Conservation (phyloP, 306 rosid genomes). For the Begonia loranthoides region DNA sequence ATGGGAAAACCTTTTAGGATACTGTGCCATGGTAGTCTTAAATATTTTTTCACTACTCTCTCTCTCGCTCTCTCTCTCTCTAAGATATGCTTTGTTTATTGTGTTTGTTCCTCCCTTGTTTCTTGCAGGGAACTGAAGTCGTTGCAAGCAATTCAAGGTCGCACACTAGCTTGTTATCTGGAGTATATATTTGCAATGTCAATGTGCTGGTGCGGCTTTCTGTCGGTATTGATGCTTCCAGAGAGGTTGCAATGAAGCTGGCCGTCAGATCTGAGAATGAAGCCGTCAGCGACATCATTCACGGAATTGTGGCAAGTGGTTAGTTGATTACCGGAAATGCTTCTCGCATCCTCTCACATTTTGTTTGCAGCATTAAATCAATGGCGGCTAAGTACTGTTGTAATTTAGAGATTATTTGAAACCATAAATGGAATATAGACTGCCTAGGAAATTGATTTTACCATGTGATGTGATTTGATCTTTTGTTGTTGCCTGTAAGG, state of each 20-base stretch:
- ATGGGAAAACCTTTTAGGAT: too few relatives aligned
- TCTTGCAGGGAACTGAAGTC: slow-evolving; percentile 77
- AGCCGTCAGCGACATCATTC: slow-evolving; percentile 64
- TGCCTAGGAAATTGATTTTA: not conserved
- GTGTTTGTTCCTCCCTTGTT: not conserved
- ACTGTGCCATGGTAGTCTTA: too few relatives aligned
- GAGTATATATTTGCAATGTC: slow-evolving; percentile 68
- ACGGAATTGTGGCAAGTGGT: slow-evolving; percentile 90
- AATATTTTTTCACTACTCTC: not conserved
- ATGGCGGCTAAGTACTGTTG: slow-evolving; percentile 6
- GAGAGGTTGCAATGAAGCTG: slow-evolving; percentile 93
- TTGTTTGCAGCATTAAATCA: slow-evolving; percentile 4
- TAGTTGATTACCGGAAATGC: slow-evolving; percentile 22
- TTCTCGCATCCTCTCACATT: slow-evolving; percentile 5
- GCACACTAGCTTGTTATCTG: slow-evolving; percentile 67
- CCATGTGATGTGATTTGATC: too few relatives aligned
- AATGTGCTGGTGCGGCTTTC: slow-evolving; percentile 81
- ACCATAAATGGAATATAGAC: slow-evolving; percentile 2
- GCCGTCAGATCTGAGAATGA: slow-evolving; percentile 73
- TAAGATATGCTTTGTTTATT: not conserved
- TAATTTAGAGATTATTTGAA: not conserved
- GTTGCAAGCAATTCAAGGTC: slow-evolving; percentile 90
- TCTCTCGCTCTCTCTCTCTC: not conserved
- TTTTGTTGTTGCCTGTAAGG: too few relatives aligned
- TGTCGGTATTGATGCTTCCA: slow-evolving; percentile 75